Conservation (phyloP, 305 asterid species). For the Fraxinus baroniana region DNA sequence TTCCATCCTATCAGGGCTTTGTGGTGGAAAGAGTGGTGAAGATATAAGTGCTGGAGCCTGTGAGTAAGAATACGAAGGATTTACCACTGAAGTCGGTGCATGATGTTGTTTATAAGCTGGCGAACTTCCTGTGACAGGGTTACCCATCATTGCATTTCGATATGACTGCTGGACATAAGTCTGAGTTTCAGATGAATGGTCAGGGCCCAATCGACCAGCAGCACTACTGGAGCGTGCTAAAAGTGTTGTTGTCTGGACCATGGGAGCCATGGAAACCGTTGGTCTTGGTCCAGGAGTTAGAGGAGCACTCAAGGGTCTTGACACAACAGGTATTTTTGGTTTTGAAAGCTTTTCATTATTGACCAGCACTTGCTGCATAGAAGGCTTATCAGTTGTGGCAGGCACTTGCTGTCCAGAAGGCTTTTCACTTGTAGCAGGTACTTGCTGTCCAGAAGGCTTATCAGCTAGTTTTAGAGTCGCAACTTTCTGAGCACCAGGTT, state of each 20-base stretch:
- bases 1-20: conserved; percentile 51
- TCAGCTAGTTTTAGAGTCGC: conserved; percentile 35
- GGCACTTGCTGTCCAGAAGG: conserved; percentile 9
- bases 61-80: conserved; percentile 38
- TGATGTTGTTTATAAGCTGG: conserved; percentile 55
- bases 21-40: conserved; percentile 48
- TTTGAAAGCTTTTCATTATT: conserved; percentile 39
- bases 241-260: conserved; percentile 53
- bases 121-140: conserved; percentile 42
- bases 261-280: conserved; percentile 48
- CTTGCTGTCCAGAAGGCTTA: not conserved
- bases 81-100: conserved; percentile 39
- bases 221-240: conserved; percentile 78
- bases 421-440: not conserved
- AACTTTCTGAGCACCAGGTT: conserved; percentile 38
- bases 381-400: not conserved
- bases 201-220: conserved; percentile 75
- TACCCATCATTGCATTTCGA: conserved; percentile 82
- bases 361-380: conserved; percentile 25
- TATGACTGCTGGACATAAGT: conserved; percentile 69
- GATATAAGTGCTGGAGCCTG: conserved; percentile 47
- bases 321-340: conserved; percentile 43
- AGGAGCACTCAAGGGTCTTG: conserved; percentile 92
- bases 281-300: conserved; percentile 59
- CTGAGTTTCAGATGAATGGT: conserved; percentile 45